Conservation (phyloP, 768 basidiomycete genomes). For the Podaxis sp. region DNA sequence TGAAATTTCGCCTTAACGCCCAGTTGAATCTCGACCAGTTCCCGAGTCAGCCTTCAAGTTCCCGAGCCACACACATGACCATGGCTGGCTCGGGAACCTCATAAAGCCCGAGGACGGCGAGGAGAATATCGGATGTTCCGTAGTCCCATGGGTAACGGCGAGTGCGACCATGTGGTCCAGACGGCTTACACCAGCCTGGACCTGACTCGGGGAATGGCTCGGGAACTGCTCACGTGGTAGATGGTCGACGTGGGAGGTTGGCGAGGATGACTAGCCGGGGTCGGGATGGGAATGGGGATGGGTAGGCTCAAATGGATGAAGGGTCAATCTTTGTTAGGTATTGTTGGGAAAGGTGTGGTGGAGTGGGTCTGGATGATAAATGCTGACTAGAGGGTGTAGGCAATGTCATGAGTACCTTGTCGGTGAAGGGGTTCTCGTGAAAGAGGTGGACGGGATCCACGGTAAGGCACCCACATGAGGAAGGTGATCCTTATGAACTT, state of each 20-base stretch:
- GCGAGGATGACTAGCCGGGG: background rate
- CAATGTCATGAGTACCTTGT: background rate
- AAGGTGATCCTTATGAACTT: too few relatives aligned
- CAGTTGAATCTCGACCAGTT: constrained; percentile 19
- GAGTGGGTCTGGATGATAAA: background rate
- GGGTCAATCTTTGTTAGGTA: background rate
- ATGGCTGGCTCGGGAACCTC: constrained; percentile 41
- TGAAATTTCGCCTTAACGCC: background rate
- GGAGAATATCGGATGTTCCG: background rate
- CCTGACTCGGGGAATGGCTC: constrained; percentile 15
- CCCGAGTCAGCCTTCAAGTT: constrained; percentile 38
- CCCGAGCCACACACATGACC: constrained; percentile 28
- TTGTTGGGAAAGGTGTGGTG: background rate
- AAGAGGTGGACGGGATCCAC: too few relatives aligned
- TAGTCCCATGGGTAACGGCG: background rate
- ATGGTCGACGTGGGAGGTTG: background rate
- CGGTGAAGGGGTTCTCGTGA: background rate
- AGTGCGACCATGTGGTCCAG: background rate
- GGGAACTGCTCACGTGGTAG: constrained; percentile 14
- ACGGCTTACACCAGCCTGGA: background rate
- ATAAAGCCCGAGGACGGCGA: constrained; percentile 14
- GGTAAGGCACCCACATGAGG: too few relatives aligned
- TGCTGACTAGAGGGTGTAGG: background rate
- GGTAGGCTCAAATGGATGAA: background rate
- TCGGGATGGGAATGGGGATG: background rate